Evolutionary conservation across 176 grass and related monocot genomes (phyloP).

Genomic region (maize (Zea mays)): DNA sequence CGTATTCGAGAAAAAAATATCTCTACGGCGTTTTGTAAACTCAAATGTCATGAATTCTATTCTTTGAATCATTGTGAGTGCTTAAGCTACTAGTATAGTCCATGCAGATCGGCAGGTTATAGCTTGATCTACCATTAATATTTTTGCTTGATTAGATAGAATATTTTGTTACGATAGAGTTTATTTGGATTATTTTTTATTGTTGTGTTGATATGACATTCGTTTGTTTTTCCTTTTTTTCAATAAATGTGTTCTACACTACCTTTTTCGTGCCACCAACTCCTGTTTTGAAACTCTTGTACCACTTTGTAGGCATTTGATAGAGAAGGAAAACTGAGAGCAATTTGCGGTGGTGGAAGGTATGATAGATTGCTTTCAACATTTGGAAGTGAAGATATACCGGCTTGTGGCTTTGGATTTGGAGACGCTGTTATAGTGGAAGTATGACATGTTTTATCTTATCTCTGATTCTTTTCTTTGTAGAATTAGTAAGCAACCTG

Average conservation of each 20-base stretch:
- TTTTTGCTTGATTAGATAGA: background rate
- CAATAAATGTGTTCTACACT: background rate
- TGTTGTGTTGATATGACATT: background rate
- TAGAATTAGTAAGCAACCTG: background rate
- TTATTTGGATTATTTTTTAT: constrained; percentile 4
- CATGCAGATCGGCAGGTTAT: background rate
- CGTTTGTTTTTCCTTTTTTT: background rate
- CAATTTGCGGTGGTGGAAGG: constrained; percentile 85
- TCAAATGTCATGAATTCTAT: background rate
- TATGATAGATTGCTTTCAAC: constrained; percentile 83
- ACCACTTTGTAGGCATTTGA: constrained; percentile 66
- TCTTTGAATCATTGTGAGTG: background rate
- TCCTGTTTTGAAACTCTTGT: background rate
- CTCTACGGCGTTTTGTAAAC: background rate
- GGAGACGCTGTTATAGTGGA: constrained; percentile 95
- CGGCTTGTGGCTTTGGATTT: constrained; percentile 95
- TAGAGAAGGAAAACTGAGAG: constrained; percentile 73
- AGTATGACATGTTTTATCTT: constrained; percentile 52
- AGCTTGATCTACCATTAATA: background rate
- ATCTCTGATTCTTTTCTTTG: constrained; percentile 13
- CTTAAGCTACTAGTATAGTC: background rate
- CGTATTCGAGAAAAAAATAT: background rate
- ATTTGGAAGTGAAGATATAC: constrained; percentile 92
- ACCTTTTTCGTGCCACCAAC: background rate
- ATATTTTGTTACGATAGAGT: background rate